Conservation (phyloP, 495 filamentous ascomycete genomes). For the Collariella sp. region DNA sequence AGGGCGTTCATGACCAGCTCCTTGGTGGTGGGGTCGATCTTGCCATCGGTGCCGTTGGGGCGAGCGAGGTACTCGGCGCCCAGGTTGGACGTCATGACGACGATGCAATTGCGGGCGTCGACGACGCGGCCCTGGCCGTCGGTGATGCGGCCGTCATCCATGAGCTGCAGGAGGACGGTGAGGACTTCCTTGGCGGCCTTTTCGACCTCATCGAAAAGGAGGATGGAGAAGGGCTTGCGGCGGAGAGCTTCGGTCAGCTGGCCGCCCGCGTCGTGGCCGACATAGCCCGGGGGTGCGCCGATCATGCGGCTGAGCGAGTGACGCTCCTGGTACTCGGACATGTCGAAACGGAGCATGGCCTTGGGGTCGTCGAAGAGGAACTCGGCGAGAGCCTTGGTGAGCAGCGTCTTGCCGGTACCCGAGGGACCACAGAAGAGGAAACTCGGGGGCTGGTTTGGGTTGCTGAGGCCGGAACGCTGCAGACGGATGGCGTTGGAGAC, state of each 20-base stretch:
- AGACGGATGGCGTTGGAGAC: slow-evolving; percentile 94
- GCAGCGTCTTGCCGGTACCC: slow-evolving; percentile 92
- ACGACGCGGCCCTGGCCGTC: slow-evolving; percentile 92
- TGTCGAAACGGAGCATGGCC: slow-evolving; percentile 97
- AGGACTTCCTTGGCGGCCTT: slow-evolving; percentile 97
- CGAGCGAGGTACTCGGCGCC: slow-evolving; percentile 90
- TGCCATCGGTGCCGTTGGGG: slow-evolving; percentile 64
- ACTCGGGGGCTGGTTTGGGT: slow-evolving; percentile 91
- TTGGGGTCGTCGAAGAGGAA: slow-evolving; percentile 98
- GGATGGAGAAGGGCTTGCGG: slow-evolving; percentile 90
- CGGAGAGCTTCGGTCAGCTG: slow-evolving; percentile 92
- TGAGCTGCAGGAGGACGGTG: slow-evolving; percentile 92
- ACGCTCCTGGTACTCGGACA: slow-evolving; percentile 98
- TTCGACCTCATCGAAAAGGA: slow-evolving; percentile 96
- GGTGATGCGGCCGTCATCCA: slow-evolving; percentile 98
- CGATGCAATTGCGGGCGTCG: slow-evolving; percentile 95
- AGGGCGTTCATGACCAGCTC: slow-evolving; percentile 85
- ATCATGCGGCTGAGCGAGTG: slow-evolving; percentile 97
- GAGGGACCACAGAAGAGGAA: slow-evolving; percentile 99
- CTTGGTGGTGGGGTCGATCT: slow-evolving; percentile 76
- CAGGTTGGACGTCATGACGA: slow-evolving; percentile 97
- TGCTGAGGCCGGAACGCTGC: slow-evolving; percentile 84
- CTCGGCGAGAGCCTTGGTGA: slow-evolving; percentile 93
- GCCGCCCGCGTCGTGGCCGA: slow-evolving; percentile 91
- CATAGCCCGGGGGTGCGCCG: slow-evolving; percentile 92